phyloP scores from a whole-genome alignment of 2,329 filamentous ascomycete species.

The Talaromyces funiculosus region DNA sequence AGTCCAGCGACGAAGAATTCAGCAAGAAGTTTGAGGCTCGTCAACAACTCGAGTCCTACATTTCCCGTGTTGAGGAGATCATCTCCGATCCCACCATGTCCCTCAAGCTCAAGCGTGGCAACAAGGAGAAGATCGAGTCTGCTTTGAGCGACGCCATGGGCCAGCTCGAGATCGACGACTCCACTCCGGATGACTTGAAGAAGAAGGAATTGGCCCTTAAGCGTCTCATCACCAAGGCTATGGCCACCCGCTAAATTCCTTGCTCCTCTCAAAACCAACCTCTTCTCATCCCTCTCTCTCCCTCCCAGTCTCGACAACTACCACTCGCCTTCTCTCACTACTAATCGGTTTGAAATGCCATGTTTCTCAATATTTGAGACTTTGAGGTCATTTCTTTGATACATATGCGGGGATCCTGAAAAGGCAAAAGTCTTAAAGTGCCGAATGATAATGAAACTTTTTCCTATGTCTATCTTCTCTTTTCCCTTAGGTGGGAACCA shows the following conservation, averaged over 20 bases:
- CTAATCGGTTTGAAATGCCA: constrained; percentile 1
- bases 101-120: constrained; percentile 95
- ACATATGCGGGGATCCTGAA: constrained; percentile 1
- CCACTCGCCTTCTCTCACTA: neutral
- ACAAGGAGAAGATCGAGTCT: constrained; percentile 99
- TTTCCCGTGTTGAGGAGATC: constrained; percentile 97
- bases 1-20: constrained; percentile 95
- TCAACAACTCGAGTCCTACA: constrained; percentile 99
- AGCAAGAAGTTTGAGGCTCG: constrained; percentile 99
- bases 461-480: constrained; percentile 5
- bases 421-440: constrained; percentile 1
- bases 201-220: constrained; percentile 99
- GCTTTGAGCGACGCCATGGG: constrained; percentile 96
- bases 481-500: neutral
- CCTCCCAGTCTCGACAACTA: neutral
- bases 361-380: neutral
- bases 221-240: constrained; percentile 96
- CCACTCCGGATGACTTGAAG: constrained; percentile 88
- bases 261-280: neutral
- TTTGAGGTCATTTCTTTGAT: neutral
- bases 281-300: neutral
- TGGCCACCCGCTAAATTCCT: constrained; percentile 72
- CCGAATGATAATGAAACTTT: constrained; percentile 12
- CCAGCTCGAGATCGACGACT: constrained; percentile 92
- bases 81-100: constrained; percentile 93